A percentile compares a stretch with the other conserved stretches of the same genome.
Conservation (phyloP, 495 filamentous ascomycete species). For the Podospora pseudocomata region DNA sequence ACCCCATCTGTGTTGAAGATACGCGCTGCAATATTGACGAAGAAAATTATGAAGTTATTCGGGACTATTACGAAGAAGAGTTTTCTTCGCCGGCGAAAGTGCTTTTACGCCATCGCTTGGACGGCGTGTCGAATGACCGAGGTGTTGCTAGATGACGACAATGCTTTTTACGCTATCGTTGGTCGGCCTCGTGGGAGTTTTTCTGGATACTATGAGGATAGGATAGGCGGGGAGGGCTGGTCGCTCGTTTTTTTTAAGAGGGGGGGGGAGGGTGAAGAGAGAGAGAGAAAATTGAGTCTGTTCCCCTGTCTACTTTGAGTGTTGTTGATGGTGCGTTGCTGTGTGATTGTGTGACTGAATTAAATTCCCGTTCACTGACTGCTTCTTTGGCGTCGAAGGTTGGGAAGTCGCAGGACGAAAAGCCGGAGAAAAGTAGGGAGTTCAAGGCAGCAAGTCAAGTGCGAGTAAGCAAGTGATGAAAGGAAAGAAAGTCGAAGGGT, state of each 20-base stretch:
- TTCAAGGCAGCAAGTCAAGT: no score
- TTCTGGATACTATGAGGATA: background rate
- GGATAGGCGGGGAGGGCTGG: background rate
- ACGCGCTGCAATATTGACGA: slow-evolving; percentile 37
- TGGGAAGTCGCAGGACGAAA: no score
- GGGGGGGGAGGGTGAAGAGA: background rate
- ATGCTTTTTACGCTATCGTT: slow-evolving; percentile 12
- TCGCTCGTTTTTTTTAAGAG: background rate
- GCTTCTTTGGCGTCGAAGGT: background rate
- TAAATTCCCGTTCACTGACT: background rate
- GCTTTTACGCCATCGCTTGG: slow-evolving; percentile 13
- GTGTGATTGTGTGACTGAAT: background rate
- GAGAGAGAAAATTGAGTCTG: background rate
- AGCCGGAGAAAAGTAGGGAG: no score
- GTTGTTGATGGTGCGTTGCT: background rate
- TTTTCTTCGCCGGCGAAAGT: slow-evolving; percentile 5
- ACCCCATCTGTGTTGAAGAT: slow-evolving; percentile 57
- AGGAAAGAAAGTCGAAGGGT: no score
- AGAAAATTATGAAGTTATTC: background rate
- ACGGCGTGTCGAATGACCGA: slow-evolving; percentile 11
- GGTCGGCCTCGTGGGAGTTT: slow-evolving; percentile 12
- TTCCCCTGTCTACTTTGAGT: background rate
- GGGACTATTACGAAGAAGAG: background rate
- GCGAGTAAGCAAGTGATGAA: no score
- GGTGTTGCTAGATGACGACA: slow-evolving; percentile 1